Conservation (phyloP, 257 asterid species). For the Jaltomata sinuosa region DNA sequence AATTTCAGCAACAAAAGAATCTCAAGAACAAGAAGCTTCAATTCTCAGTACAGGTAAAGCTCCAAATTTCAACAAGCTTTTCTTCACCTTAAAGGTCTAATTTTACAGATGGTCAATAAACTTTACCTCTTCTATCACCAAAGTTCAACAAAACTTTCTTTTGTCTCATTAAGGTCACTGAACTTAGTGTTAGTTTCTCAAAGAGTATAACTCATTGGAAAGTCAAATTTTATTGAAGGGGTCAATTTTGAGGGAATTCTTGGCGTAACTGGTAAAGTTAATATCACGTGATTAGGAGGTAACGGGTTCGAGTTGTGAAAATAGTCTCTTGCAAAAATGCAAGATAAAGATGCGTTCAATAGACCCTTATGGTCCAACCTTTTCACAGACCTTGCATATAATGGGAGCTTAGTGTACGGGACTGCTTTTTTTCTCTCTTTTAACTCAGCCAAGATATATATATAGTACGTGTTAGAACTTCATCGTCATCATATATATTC, state of each 20-base stretch:
- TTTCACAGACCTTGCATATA: too few species aligned
- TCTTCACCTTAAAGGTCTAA: not conserved
- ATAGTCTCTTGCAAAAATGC: too few species aligned
- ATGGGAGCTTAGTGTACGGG: fast-evolving
- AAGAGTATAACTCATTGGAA: too few species aligned
- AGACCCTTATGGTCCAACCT: too few species aligned
- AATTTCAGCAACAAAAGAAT: not conserved
- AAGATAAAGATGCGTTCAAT: too few species aligned
- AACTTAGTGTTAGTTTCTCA: not conserved
- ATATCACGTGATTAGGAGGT: fast-evolving
- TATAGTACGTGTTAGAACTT: too few species aligned
- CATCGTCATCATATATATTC: too few species aligned
- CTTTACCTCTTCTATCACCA: not conserved
- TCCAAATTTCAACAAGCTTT: not conserved
- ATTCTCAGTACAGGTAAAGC: not conserved
- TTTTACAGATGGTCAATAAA: not conserved
- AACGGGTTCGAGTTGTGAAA: too few species aligned
- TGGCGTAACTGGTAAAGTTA: not conserved
- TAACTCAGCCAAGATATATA: too few species aligned
- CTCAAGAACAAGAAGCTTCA: not conserved
- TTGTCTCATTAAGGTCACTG: not conserved
- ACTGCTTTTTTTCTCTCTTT: too few species aligned
- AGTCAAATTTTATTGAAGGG: too few species aligned
- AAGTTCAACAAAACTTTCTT: not conserved
- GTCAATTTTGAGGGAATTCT: not conserved